Conservation (phyloP, 129 eudicot species). For the Saposhnikovia divaricata region DNA sequence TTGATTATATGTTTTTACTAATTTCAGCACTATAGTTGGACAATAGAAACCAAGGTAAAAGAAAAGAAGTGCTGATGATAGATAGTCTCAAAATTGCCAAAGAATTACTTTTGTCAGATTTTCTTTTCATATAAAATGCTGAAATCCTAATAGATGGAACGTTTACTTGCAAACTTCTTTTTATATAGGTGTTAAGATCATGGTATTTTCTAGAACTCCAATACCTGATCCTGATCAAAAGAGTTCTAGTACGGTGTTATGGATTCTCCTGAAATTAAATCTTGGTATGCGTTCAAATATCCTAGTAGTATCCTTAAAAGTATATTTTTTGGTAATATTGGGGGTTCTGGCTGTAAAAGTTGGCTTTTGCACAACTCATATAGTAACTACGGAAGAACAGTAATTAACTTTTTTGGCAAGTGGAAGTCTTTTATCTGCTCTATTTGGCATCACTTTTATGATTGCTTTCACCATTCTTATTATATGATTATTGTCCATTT, state of each 20-base stretch:
- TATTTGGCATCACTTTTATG: background rate
- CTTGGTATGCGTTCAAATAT: too few relatives aligned
- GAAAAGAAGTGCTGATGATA: background rate
- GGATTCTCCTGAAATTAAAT: too few relatives aligned
- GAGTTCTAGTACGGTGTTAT: background rate
- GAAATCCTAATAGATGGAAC: too few relatives aligned
- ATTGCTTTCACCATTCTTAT: background rate
- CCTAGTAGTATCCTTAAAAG: too few relatives aligned
- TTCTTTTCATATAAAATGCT: too few relatives aligned
- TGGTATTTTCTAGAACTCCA: background rate
- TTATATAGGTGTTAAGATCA: background rate
- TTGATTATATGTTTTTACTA: background rate
- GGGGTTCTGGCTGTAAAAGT: too few relatives aligned
- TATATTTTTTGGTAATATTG: too few relatives aligned
- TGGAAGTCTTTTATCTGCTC: background rate
- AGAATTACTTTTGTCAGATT: too few relatives aligned
- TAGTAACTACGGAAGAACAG: background rate
- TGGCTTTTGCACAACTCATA: background rate
- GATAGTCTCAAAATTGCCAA: background rate
- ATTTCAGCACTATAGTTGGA: background rate
- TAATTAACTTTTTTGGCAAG: background rate
- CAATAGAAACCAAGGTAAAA: background rate
- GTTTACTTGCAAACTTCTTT: background rate
- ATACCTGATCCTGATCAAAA: background rate
- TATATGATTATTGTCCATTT: background rate